Percentiles rank a stretch among this genome's conserved stretches.
phyloP scores from a whole-genome alignment of 2,329 filamentous ascomycete genomes.

The Emmonsiellopsis sp. region DNA sequence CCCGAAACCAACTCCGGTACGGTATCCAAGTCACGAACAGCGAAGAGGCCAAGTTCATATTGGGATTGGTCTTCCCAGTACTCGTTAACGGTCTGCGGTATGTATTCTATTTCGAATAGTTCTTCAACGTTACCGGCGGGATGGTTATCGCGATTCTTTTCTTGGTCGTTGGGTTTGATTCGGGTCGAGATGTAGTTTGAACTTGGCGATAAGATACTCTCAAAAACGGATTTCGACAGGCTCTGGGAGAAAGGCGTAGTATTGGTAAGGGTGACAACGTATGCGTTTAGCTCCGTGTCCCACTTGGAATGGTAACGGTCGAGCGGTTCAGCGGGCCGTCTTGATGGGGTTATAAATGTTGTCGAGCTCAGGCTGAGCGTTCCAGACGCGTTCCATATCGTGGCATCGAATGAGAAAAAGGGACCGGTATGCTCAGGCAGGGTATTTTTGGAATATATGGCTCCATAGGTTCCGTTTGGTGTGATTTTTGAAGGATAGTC shows the following conservation, averaged over 20 bases:
- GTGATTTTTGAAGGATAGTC: slow-evolving; percentile 6
- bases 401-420: slow-evolving; percentile 5
- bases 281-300: slow-evolving; percentile 1
- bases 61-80: slow-evolving; percentile 4
- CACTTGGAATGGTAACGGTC: slow-evolving; percentile 4
- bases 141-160: not conserved
- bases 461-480: not conserved
- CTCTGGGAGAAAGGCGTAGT: too few relatives aligned
- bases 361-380: not conserved
- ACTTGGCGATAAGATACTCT: too few relatives aligned
- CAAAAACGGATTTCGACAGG: too few relatives aligned
- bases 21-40: slow-evolving; percentile 1
- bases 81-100: not conserved
- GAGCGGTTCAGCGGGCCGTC: not conserved
- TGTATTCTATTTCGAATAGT: slow-evolving; percentile 8
- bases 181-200: too few relatives aligned
- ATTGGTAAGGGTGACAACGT: not conserved
- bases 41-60: slow-evolving; percentile 7
- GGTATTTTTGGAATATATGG: slow-evolving; percentile 3
- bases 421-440: slow-evolving; percentile 2
- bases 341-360: slow-evolving; percentile 9
- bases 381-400: slow-evolving; percentile 5
- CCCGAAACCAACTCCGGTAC: not conserved
- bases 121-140: not conserved
- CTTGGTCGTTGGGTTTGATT: not conserved